A percentile compares a stretch with the other conserved stretches of the same genome.
phyloP scores from a whole-genome alignment of 1,139 yeast genomes.

The Taphrina deformans region DNA sequence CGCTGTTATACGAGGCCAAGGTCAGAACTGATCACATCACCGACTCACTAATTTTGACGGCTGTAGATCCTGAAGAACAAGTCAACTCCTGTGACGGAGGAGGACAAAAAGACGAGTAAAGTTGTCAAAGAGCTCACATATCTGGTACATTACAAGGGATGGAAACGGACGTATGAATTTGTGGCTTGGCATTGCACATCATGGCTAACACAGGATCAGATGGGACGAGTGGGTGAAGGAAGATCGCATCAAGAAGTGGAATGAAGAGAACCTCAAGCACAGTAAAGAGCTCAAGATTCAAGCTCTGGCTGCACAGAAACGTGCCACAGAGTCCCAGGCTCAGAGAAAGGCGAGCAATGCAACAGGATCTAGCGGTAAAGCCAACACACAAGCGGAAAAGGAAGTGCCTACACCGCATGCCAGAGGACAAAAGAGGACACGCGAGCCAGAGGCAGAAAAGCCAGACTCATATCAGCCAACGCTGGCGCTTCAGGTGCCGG shows the following conservation, averaged over 20 bases:
- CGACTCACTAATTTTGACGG: background rate
- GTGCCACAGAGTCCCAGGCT: slow-evolving; percentile 34
- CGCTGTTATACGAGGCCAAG: slow-evolving; percentile 85
- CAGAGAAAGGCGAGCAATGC: slow-evolving; percentile 24
- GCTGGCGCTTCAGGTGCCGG: slow-evolving; percentile 59
- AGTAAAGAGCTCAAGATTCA: slow-evolving; percentile 64
- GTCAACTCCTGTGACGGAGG: slow-evolving; percentile 28
- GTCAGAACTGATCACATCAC: slow-evolving; percentile 57
- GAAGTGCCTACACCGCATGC: slow-evolving; percentile 15
- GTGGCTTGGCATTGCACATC: background rate
- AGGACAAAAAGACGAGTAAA: slow-evolving; percentile 5
- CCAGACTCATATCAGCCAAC: slow-evolving; percentile 54
- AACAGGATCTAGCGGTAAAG: slow-evolving; percentile 6
- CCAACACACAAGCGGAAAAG: slow-evolving; percentile 24
- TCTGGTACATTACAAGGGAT: slow-evolving; percentile 86
- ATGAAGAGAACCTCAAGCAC: slow-evolving; percentile 64
- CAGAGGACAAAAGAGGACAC: slow-evolving; percentile 29
- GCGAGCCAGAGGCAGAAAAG: slow-evolving; percentile 34
- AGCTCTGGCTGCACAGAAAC: slow-evolving; percentile 48
- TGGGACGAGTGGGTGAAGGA: slow-evolving; percentile 96
- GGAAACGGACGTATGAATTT: slow-evolving; percentile 64
- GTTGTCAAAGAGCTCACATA: slow-evolving; percentile 45
- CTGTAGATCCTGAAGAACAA: slow-evolving; percentile 52
- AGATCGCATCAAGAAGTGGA: slow-evolving; percentile 66
- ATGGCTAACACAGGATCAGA: slow-evolving; percentile 16